Conservation (phyloP, 2,329 filamentous ascomycete species). For the Myriosclerotinia duriaeana region DNA sequence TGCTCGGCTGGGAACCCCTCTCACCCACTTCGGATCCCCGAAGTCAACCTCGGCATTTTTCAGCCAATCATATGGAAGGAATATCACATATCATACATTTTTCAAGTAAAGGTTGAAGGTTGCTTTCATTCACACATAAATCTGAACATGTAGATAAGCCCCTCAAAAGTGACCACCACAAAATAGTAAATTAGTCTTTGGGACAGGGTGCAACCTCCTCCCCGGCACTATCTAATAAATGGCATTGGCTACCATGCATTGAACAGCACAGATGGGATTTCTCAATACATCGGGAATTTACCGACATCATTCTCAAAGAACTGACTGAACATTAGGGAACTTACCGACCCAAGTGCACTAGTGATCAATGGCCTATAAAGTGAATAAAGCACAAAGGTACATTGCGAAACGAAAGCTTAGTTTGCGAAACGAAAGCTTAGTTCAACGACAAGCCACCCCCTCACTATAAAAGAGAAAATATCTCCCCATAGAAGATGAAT, state of each 20-base stretch:
- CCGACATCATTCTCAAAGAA: neutral
- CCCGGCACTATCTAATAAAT: neutral
- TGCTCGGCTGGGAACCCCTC: neutral
- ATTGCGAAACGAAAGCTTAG: conserved; percentile 9
- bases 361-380: neutral
- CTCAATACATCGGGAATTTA: neutral
- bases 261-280: neutral
- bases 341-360: neutral
- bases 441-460: neutral
- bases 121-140: no score
- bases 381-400: neutral
- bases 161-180: neutral
- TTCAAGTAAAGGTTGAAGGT: neutral
- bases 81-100: neutral
- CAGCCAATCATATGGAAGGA: neutral
- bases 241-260: neutral
- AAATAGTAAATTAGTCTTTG: neutral
- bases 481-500: no score
- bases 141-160: neutral
- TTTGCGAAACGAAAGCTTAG: conserved; percentile 4
- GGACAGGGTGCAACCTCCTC: neutral
- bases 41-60: conserved; percentile 12
- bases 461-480: neutral
- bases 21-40: neutral
- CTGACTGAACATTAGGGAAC: neutral